Conservation (phyloP, 2,329 filamentous ascomycete genomes). For the Cladophialophora carrionii region DNA sequence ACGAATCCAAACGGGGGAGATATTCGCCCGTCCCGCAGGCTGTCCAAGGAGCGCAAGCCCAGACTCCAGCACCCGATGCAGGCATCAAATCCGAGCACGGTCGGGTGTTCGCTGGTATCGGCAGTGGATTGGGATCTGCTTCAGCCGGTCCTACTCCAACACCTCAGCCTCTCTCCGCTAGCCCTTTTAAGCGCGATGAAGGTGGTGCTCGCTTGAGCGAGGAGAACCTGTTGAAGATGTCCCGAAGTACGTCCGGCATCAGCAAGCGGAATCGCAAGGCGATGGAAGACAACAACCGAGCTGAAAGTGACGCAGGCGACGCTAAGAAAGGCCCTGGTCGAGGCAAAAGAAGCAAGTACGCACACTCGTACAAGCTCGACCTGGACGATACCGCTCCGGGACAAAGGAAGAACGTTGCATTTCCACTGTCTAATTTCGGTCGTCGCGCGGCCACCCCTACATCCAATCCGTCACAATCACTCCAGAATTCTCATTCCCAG, state of each 20-base stretch:
- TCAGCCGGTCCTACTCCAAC: slow-evolving; percentile 50
- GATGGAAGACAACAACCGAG: slow-evolving; percentile 72
- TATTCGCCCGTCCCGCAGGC: slow-evolving; percentile 89
- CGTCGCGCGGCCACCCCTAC: slow-evolving; percentile 29
- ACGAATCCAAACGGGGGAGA: slow-evolving; percentile 78
- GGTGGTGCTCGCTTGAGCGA: slow-evolving; percentile 49
- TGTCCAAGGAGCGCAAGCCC: slow-evolving; percentile 86
- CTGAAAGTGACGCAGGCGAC: slow-evolving; percentile 65
- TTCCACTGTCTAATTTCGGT: slow-evolving; percentile 22
- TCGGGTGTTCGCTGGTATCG: slow-evolving; percentile 93
- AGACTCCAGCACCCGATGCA: slow-evolving; percentile 78
- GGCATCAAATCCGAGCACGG: slow-evolving; percentile 95
- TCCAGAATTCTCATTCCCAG: slow-evolving; percentile 15
- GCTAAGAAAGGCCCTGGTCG: slow-evolving; percentile 29
- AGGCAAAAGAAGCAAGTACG: slow-evolving; percentile 36
- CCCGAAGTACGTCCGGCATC: slow-evolving; percentile 52
- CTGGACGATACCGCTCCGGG: slow-evolving; percentile 31
- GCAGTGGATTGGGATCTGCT: slow-evolving; percentile 64
- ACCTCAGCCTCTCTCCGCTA: slow-evolving; percentile 42
- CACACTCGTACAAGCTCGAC: slow-evolving; percentile 37
- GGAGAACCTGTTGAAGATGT: slow-evolving; percentile 46
- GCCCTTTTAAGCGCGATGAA: slow-evolving; percentile 58
- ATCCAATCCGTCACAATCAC: slow-evolving; percentile 24
- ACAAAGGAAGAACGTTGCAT: slow-evolving; percentile 25
- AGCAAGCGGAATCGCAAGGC: slow-evolving; percentile 67